Conservation (phyloP, 768 basidiomycete species). For the Russula earlei region DNA sequence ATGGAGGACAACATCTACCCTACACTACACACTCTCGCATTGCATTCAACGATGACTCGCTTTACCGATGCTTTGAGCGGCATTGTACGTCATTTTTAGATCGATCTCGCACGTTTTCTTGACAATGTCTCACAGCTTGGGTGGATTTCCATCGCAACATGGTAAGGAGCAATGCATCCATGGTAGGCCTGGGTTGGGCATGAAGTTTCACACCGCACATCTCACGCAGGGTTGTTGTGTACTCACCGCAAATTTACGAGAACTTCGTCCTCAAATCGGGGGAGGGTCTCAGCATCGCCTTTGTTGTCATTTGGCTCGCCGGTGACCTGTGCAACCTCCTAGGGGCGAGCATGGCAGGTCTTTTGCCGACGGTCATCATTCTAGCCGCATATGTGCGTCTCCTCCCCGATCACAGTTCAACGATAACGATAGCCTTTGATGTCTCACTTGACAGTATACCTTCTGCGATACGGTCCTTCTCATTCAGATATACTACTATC, state of each 20-base stretch:
- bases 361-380: conserved; percentile 86
- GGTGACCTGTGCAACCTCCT: conserved; percentile 72
- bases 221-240: conserved; percentile 74
- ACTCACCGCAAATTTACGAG: conserved; percentile 83
- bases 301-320: conserved; percentile 74
- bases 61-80: conserved; percentile 26
- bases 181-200: background rate
- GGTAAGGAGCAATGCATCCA: conserved; percentile 35
- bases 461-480: conserved; percentile 76
- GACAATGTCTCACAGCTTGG: conserved; percentile 47
- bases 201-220: background rate
- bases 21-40: background rate
- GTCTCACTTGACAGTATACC: conserved; percentile 51
- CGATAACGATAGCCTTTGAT: conserved; percentile 2
- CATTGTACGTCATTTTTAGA: conserved; percentile 25
- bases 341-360: conserved; percentile 62
- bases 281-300: conserved; percentile 80
- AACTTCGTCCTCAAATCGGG: conserved; percentile 87
- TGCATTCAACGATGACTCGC: background rate
- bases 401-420: background rate
- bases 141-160: conserved; percentile 85
- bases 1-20: background rate
- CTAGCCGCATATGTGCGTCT: conserved; percentile 74
- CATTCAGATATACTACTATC: conserved; percentile 88
- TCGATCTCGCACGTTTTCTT: background rate